These are phyloP conservation scores for Nannizziopsis arthrosporioides DNA, from an alignment of 2,329 filamentous ascomycete genomes.

Conservation along the genomic window DNA sequence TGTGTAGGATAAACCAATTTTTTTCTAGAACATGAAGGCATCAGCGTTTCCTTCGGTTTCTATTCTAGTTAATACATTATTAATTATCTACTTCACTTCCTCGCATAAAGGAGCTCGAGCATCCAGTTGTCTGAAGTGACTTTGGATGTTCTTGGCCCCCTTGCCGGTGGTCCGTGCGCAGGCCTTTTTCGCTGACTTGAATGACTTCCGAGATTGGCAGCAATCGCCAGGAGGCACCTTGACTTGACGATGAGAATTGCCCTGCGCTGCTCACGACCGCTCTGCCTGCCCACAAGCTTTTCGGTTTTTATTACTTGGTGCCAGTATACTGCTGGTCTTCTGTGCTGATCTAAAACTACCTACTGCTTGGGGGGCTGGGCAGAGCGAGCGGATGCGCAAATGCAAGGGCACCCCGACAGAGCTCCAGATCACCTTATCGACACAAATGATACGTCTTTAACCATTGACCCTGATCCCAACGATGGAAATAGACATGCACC, in stretches of 20 bases:
- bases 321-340: neutral
- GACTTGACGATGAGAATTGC: neutral
- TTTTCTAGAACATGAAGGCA: no score
- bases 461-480: constrained; percentile 3
- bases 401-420: constrained; percentile 10
- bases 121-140: neutral
- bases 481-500: constrained; percentile 4
- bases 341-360: neutral
- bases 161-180: constrained; percentile 9
- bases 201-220: no score
- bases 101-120: no score
- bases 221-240: no score
- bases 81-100: no score
- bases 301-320: neutral
- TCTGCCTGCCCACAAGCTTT: constrained; percentile 1
- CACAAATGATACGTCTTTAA: constrained; percentile 8
- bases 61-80: no score
- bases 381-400: constrained; percentile 10
- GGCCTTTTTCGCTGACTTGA: neutral
- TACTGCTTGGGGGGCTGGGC: neutral
- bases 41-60: no score
- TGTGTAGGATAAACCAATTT: no score
- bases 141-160: neutral
- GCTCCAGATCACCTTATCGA: constrained; percentile 3
- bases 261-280: neutral